Percentiles rank a stretch among this genome's conserved stretches.
Conservation (phyloP, 805 yeast genomes). For the Wickerhamiella hasegawae region DNA sequence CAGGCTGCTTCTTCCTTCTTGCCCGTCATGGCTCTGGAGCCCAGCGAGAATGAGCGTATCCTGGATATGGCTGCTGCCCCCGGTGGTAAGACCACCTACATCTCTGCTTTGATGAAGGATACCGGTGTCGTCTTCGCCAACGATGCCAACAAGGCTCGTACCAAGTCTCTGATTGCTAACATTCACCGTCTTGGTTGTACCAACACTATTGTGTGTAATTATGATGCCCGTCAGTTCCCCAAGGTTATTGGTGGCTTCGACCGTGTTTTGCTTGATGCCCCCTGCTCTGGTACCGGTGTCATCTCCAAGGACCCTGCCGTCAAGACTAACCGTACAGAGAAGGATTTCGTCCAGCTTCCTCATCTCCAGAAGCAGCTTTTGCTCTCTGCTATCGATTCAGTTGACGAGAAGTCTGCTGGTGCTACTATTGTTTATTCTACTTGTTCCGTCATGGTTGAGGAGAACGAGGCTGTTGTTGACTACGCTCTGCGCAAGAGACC, state of each 20-base stretch:
- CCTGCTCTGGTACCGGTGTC: slow-evolving; percentile 99
- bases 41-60: slow-evolving; percentile 92
- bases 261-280: slow-evolving; percentile 89
- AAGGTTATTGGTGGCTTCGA: slow-evolving; percentile 97
- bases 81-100: slow-evolving; percentile 94
- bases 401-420: slow-evolving; percentile 82
- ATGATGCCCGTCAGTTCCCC: slow-evolving; percentile 97
- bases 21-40: slow-evolving; percentile 95
- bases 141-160: slow-evolving; percentile 91
- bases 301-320: slow-evolving; percentile 94
- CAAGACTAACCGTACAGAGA: slow-evolving; percentile 83
- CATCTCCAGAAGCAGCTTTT: slow-evolving; percentile 89
- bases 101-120: slow-evolving; percentile 92
- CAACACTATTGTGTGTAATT: slow-evolving; percentile 90
- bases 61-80: slow-evolving; percentile 99
- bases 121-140: slow-evolving; percentile 96
- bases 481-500: slow-evolving; percentile 94
- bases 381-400: slow-evolving; percentile 91
- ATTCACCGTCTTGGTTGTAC: slow-evolving; percentile 95
- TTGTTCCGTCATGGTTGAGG: slow-evolving; percentile 96
- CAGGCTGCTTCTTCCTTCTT: slow-evolving; percentile 97
- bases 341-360: slow-evolving; percentile 92
- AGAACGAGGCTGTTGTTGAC: slow-evolving; percentile 97
- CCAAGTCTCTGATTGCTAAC: slow-evolving; percentile 91
- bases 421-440: slow-evolving; percentile 94